Evolutionary conservation across 176 grass and related monocot species (phyloP).

Genomic region (Carex cristatella): DNA sequence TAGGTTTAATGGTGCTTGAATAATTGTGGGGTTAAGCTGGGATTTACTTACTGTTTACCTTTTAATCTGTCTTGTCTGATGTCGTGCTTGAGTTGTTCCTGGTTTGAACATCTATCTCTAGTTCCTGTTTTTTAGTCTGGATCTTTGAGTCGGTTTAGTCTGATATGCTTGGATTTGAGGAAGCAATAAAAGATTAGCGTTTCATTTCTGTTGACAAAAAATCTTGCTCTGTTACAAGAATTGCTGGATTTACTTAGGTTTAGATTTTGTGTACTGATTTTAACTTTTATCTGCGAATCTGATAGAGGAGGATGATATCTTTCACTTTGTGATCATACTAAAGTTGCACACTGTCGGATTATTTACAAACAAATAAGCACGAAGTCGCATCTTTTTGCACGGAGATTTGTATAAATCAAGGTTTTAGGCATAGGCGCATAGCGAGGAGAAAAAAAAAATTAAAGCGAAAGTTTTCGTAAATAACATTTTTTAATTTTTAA

Average conservation of each 20-base stretch:
- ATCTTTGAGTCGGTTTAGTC: conserved; percentile 21
- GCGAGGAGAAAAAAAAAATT: too few species aligned
- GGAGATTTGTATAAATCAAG: neutral
- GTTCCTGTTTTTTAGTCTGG: conserved; percentile 22
- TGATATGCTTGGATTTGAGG: neutral
- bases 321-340: neutral
- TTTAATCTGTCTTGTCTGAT: neutral
- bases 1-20: conserved; percentile 17
- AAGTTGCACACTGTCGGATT: neutral
- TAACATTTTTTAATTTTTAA: too few species aligned
- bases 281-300: neutral
- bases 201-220: neutral
- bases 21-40: conserved; percentile 18
- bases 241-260: neutral
- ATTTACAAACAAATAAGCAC: neutral
- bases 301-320: neutral
- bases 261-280: neutral
- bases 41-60: neutral
- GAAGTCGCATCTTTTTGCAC: neutral
- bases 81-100: neutral
- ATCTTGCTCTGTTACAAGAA: neutral
- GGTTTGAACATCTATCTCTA: conserved; percentile 3
- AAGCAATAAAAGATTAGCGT: neutral
- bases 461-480: too few species aligned
- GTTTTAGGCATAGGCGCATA: too few species aligned